These are phyloP conservation scores for Hirsutella thompsonii DNA, from an alignment of 2,329 filamentous ascomycete species.

Conservation along the genomic window DNA sequence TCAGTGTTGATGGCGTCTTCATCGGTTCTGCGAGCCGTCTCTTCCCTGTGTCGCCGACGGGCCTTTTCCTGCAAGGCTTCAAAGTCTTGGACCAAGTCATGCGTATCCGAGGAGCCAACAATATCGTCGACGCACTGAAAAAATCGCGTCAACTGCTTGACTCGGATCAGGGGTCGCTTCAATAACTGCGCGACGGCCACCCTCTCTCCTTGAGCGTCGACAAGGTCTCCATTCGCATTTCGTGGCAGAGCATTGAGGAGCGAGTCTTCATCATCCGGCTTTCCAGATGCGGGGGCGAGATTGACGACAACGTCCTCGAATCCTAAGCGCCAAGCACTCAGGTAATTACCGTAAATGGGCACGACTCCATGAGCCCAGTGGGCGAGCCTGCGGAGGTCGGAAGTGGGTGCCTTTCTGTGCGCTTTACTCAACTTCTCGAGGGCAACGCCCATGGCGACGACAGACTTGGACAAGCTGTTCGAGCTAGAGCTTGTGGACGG, in stretches of 20 bases:
- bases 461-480: slow-evolving; percentile 63
- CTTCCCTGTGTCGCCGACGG: slow-evolving; percentile 49
- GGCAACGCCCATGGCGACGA: slow-evolving; percentile 86
- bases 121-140: slow-evolving; percentile 56
- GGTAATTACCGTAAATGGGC: slow-evolving; percentile 72
- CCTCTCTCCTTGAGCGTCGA: slow-evolving; percentile 68
- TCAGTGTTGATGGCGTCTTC: slow-evolving; percentile 80
- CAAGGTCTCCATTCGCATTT: slow-evolving; percentile 52
- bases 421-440: slow-evolving; percentile 71
- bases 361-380: slow-evolving; percentile 71
- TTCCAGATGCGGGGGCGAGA: slow-evolving; percentile 54
- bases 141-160: slow-evolving; percentile 79
- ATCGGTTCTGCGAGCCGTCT: slow-evolving; percentile 62
- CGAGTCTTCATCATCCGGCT: slow-evolving; percentile 45
- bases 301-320: slow-evolving; percentile 95
- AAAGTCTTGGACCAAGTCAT: slow-evolving; percentile 37
- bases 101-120: slow-evolving; percentile 31
- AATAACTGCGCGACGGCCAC: slow-evolving; percentile 91
- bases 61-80: slow-evolving; percentile 65
- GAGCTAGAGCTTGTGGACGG: slow-evolving; percentile 37
- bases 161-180: slow-evolving; percentile 73
- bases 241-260: slow-evolving; percentile 44
- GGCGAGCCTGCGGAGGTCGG: slow-evolving; percentile 58
- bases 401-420: slow-evolving; percentile 68
- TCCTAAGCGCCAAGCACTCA: slow-evolving; percentile 79